Conservation (phyloP, 2,329 filamentous ascomycete species). For the Bipolaris cookei region DNA sequence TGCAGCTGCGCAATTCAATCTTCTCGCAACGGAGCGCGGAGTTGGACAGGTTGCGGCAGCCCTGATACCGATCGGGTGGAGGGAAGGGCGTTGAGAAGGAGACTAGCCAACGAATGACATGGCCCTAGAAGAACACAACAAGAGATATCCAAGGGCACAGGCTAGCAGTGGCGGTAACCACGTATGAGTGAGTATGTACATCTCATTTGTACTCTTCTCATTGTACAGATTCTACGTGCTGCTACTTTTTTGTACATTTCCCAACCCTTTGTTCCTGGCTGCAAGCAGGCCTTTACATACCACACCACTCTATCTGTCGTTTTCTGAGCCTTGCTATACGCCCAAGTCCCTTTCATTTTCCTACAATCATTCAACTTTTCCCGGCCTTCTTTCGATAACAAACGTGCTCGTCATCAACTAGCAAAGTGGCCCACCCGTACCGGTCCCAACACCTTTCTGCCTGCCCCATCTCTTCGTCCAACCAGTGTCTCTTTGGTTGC, state of each 20-base stretch:
- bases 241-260: not conserved
- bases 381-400: not conserved
- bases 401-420: not conserved
- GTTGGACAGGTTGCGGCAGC: conserved; percentile 85
- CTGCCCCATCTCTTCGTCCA: not conserved
- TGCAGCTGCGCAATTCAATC: conserved; percentile 91
- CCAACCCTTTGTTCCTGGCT: not conserved
- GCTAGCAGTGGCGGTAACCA: not conserved
- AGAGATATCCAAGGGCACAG: not conserved
- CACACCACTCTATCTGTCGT: not conserved
- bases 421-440: not conserved
- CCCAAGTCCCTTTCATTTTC: not conserved
- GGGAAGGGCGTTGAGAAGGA: conserved; percentile 53
- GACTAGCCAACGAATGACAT: not conserved
- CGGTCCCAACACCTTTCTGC: too few relatives aligned
- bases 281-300: not conserved
- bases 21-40: conserved; percentile 92
- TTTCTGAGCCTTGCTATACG: too few relatives aligned
- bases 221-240: not conserved
- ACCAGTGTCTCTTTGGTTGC: not conserved
- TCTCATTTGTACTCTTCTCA: not conserved
- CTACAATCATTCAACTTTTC: not conserved
- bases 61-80: conserved; percentile 85
- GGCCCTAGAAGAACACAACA: not conserved
- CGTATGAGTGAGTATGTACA: not conserved